Evolutionary conservation across 2,329 filamentous ascomycete genomes (phyloP).

Genomic region (Fusarium sp.): DNA sequence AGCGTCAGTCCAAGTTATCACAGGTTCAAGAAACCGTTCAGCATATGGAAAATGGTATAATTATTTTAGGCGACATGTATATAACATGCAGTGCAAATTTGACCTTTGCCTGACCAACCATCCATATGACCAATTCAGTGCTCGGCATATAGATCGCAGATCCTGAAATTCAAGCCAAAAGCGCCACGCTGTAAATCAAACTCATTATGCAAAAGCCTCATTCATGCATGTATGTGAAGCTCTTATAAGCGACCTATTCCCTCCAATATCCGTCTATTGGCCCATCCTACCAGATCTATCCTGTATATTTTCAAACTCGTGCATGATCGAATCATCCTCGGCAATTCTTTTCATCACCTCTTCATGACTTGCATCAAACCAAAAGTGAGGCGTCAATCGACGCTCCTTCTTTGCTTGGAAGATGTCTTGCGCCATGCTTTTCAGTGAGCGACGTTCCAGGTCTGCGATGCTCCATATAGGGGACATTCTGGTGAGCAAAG

Average conservation of each 20-base stretch:
- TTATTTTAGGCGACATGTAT: background rate
- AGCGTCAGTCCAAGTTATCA: background rate
- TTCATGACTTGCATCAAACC: constrained; percentile 66
- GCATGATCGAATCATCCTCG: constrained; percentile 69
- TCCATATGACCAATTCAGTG: background rate
- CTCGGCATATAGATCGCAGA: background rate
- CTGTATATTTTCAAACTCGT: constrained; percentile 61
- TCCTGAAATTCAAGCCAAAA: background rate
- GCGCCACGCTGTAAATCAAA: background rate
- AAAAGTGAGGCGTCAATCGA: constrained; percentile 64
- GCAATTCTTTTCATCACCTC: constrained; percentile 67
- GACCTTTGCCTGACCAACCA: background rate
- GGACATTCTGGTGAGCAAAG: constrained; percentile 76
- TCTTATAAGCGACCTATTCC: background rate
- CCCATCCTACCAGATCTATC: constrained; percentile 35
- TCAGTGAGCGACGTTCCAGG: constrained; percentile 77
- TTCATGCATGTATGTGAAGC: background rate
- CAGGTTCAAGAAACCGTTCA: background rate
- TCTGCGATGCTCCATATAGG: constrained; percentile 79
- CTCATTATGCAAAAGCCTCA: background rate
- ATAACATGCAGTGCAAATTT: background rate
- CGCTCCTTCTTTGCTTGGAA: constrained; percentile 69
- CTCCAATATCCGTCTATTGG: background rate
- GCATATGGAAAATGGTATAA: background rate
- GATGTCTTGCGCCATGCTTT: constrained; percentile 82